Base-by-base conservation (phyloP, 2,329 filamentous ascomycete genomes). In the Cercospora zeina region DNA sequence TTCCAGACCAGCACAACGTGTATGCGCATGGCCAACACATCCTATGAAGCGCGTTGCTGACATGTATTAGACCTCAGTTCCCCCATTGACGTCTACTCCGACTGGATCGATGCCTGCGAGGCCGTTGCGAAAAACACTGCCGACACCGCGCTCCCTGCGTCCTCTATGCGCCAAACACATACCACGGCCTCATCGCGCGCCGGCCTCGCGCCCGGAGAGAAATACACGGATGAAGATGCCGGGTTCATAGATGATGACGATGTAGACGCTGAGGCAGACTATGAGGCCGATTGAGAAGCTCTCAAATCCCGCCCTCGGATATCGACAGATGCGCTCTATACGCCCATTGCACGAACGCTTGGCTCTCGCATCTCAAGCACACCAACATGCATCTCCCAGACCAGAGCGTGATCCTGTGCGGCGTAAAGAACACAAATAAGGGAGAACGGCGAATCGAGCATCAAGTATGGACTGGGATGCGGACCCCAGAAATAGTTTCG, bases 101-200 rank as follows among this genome's bases (percentile, higher is more conserved):
- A 97, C 77, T 99, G 95, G 95, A 91, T 99, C 66, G 95, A 99
- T 78, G 95, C 95, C n/a, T 90, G 88, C 74, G 88, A 91, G 73
- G 82, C 85, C 5, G 87, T 90, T 54, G 87, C 87, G 14, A 87
- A 89, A 72, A 82, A 87, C 16, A 78, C 76, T 13, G 76, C 73
- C 24, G 62, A 36, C 19, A 59, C 59, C 4, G 42, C 56, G 14
- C 27, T 51, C n/a, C 62, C 62, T n/a, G 45, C 61, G 19, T 56
- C 59, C 42, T 62, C 54, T 2, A 47, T 53, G 56, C 54, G 42
- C 51, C 63, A 31, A 59, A 49, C 47, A 47, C 45, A 57, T 57
- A 58, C 27, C 37, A 27, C 59, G 45, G 62, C 64, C 27, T 24
- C 65, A 5, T 59, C 67, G 24, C 59, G 62, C 51, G 63, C 61